Evolutionary conservation across 2,329 filamentous ascomycete species (phyloP).

Genomic region (Didymella arachidicola): DNA sequence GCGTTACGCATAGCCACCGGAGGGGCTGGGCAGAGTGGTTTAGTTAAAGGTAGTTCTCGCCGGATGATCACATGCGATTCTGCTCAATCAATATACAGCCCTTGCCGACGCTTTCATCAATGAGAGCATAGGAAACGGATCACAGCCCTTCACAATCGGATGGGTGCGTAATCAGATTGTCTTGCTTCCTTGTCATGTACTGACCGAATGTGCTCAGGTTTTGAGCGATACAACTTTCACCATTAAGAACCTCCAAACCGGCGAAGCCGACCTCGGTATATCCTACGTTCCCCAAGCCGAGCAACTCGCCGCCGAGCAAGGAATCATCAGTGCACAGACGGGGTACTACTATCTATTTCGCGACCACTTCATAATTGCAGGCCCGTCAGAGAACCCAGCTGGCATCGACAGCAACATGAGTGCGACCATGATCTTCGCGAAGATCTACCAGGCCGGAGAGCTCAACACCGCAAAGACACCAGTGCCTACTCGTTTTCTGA

Average conservation of each 20-base stretch:
- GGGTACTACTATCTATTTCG: constrained; percentile 55
- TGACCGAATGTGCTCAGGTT: constrained; percentile 20
- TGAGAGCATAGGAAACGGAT: constrained; percentile 39
- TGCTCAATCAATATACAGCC: constrained; percentile 23
- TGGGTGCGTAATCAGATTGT: constrained; percentile 44
- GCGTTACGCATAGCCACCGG: constrained; percentile 48
- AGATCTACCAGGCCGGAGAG: constrained; percentile 45
- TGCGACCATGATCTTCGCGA: constrained; percentile 48
- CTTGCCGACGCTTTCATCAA: constrained; percentile 52
- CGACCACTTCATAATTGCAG: constrained; percentile 58
- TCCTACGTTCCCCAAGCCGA: constrained; percentile 57
- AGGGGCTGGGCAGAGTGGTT: constrained; percentile 51
- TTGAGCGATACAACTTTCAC: constrained; percentile 57
- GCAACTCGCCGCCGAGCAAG: constrained; percentile 54
- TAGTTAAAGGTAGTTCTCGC: constrained; percentile 41
- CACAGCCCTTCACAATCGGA: constrained; percentile 52
- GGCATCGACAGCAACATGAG: constrained; percentile 42
- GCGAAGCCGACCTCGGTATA: constrained; percentile 55
- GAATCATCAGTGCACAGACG: constrained; percentile 39
- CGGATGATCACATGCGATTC: too few relatives aligned
- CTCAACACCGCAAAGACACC: constrained; percentile 41
- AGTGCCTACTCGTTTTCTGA: constrained; percentile 54
- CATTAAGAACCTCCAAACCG: constrained; percentile 54
- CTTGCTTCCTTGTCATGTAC: neutral
- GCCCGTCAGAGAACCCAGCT: constrained; percentile 49